Evolutionary conservation across 2,329 filamentous ascomycete species (phyloP).

Genomic region (Parasarocladium wereldwijsianum): DNA sequence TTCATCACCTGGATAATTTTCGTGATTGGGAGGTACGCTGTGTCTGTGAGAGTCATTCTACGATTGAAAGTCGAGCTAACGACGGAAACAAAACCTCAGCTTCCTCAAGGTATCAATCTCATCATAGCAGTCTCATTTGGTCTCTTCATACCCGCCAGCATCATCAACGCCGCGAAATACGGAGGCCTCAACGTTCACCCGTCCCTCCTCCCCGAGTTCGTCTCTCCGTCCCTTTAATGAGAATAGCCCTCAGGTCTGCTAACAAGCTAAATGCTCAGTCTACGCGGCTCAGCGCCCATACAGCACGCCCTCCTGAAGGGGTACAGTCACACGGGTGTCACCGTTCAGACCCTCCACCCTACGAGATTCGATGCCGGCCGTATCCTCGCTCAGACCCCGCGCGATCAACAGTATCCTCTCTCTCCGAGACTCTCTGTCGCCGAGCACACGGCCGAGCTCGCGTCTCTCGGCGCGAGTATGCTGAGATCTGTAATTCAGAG

Average conservation of each 20-base stretch:
- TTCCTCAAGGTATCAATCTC: constrained; percentile 53
- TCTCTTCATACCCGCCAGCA: constrained; percentile 65
- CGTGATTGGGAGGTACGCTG: constrained; percentile 57
- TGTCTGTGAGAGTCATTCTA: no score
- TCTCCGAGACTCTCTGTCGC: constrained; percentile 26
- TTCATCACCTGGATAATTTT: constrained; percentile 73
- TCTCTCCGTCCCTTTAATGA: constrained; percentile 3
- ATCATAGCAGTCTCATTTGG: constrained; percentile 92
- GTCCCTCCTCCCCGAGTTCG: constrained; percentile 71
- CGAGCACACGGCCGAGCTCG: constrained; percentile 33
- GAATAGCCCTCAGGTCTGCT: constrained; percentile 3
- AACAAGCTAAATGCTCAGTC: constrained; percentile 26
- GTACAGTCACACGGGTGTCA: constrained; percentile 52
- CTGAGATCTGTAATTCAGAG: no score
- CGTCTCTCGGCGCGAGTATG: constrained; percentile 52
- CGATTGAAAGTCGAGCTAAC: no score
- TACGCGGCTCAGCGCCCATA: constrained; percentile 75
- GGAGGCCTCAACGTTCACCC: constrained; percentile 91
- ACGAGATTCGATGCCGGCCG: constrained; percentile 63
- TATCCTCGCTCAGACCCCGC: constrained; percentile 57
- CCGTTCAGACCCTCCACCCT: constrained; percentile 74
- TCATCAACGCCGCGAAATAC: constrained; percentile 57
- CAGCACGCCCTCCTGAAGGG: constrained; percentile 64
- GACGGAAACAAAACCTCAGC: constrained; percentile 19
- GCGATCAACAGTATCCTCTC: constrained; percentile 39